phyloP scores from a whole-genome alignment of 139 green algal species.

The Edaphochlamys debaryana region DNA sequence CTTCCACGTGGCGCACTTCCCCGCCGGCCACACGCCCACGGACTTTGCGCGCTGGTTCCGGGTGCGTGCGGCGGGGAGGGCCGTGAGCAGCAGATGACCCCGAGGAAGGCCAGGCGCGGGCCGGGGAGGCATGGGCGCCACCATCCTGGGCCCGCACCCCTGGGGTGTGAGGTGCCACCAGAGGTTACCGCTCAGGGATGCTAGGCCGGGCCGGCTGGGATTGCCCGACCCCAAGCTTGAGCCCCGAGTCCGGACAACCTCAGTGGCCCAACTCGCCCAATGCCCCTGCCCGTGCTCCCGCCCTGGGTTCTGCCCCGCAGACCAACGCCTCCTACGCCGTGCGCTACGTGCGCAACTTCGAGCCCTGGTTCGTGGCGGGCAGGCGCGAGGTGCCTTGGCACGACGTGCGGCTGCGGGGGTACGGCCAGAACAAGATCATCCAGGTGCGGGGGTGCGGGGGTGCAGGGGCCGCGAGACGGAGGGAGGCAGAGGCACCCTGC shows the following conservation, averaged over 20 bases:
- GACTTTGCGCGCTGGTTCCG: conserved; percentile 24
- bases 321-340: neutral
- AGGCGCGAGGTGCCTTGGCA: conserved; percentile 42
- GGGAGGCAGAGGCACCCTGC: neutral
- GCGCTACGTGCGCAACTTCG: conserved; percentile 45
- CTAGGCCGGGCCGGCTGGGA: too few relatives aligned
- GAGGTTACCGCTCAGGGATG: too few relatives aligned
- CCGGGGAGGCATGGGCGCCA: too few relatives aligned
- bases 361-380: conserved; percentile 67
- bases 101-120: neutral
- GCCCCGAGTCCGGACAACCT: too few relatives aligned
- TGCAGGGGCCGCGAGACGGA: too few relatives aligned
- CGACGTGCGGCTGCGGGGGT: conserved; percentile 60
- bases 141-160: too few relatives aligned
- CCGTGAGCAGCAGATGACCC: too few relatives aligned
- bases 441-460: conserved; percentile 3
- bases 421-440: conserved; percentile 70
- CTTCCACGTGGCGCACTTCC: conserved; percentile 32
- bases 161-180: too few relatives aligned
- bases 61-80: neutral
- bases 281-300: too few relatives aligned
- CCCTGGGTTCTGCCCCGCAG: too few relatives aligned
- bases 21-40: conserved; percentile 15
- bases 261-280: too few relatives aligned
- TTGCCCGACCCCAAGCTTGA: too few relatives aligned